These are phyloP conservation scores for Bruguiera sexangula DNA, from an alignment of 345 rosid species.

Conservation along the genomic window DNA sequence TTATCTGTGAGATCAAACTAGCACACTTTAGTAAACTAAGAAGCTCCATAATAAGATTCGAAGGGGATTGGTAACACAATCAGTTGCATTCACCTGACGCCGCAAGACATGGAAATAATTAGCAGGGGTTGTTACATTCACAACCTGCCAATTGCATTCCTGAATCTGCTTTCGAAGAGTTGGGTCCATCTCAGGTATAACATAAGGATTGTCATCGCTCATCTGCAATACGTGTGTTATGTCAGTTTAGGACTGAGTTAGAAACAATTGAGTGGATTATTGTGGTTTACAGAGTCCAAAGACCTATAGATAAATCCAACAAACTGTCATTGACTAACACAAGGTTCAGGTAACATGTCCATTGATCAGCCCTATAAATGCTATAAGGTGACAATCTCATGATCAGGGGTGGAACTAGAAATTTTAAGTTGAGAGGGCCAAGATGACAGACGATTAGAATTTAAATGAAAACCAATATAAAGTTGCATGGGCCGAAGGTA, in stretches of 20 bases:
- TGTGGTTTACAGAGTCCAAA: too few relatives aligned
- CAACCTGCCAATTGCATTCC: conserved; percentile 87
- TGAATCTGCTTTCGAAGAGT: conserved; percentile 74
- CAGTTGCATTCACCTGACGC: conserved; percentile 50
- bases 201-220: conserved; percentile 80
- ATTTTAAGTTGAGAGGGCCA: too few relatives aligned
- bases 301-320: too few relatives aligned
- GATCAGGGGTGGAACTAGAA: too few relatives aligned
- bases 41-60: neutral
- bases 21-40: conserved; percentile 2
- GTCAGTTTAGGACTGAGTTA: neutral
- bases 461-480: too few relatives aligned
- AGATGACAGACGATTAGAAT: too few relatives aligned
- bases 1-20: conserved; percentile 40
- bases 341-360: too few relatives aligned
- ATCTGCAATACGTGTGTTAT: conserved; percentile 37
- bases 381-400: too few relatives aligned
- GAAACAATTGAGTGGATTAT: too few relatives aligned
- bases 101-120: conserved; percentile 81
- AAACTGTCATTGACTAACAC: too few relatives aligned
- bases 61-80: neutral
- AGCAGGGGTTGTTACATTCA: conserved; percentile 85
- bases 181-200: conserved; percentile 81
- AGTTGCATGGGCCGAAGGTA: too few relatives aligned
- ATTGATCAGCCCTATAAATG: too few relatives aligned